Evolutionary conservation across 371 early-diverging fungal species (phyloP).

Genomic region (Parasitella parasitica): DNA sequence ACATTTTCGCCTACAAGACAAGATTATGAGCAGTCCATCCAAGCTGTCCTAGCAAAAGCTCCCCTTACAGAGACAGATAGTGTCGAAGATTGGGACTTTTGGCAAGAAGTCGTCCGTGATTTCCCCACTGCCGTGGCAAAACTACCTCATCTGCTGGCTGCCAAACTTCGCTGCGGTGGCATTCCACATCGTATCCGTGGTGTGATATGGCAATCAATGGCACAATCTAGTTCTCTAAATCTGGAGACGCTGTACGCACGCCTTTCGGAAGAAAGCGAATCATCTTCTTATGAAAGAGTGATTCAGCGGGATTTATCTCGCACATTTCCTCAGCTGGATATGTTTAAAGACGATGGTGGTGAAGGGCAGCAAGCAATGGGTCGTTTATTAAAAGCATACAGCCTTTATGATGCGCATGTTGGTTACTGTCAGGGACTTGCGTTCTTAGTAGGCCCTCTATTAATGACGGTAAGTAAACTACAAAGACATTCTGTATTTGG

Average conservation of each 20-base stretch:
- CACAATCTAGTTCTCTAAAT: constrained; percentile 67
- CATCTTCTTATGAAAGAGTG: constrained; percentile 80
- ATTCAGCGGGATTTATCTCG: constrained; percentile 89
- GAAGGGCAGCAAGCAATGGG: constrained; percentile 85
- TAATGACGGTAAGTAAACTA: constrained; percentile 79
- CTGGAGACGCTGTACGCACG: constrained; percentile 81
- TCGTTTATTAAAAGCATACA: constrained; percentile 86
- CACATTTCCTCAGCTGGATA: constrained; percentile 85
- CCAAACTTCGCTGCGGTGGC: constrained; percentile 78
- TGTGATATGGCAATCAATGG: constrained; percentile 90
- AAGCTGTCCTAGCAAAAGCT: constrained; percentile 19
- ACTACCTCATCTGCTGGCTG: constrained; percentile 60
- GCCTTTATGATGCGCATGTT: constrained; percentile 87
- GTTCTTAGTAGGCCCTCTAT: constrained; percentile 87
- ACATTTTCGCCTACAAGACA: constrained; percentile 31
- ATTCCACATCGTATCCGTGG: constrained; percentile 87
- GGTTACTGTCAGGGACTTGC: constrained; percentile 97
- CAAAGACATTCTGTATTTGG: background rate
- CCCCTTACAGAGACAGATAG: background rate
- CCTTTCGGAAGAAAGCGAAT: constrained; percentile 66
- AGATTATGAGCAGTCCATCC: constrained; percentile 23
- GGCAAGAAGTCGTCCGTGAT: constrained; percentile 87
- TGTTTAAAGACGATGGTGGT: constrained; percentile 81
- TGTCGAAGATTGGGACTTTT: constrained; percentile 83
- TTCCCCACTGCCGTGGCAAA: constrained; percentile 68